Conservation (phyloP, 2,329 filamentous ascomycete genomes). For the Clarireedia homoeocarpa region DNA sequence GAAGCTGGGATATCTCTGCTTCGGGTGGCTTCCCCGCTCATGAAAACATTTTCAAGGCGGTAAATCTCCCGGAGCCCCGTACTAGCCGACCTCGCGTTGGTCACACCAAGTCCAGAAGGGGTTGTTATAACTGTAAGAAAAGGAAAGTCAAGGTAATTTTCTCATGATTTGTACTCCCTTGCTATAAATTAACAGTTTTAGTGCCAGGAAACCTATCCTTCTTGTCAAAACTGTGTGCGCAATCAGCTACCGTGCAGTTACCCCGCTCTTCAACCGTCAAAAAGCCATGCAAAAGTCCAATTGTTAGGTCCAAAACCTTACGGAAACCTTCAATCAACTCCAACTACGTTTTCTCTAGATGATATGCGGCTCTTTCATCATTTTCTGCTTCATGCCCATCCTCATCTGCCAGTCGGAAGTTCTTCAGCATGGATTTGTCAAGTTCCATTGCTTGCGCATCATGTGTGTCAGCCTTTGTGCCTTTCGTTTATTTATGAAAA, state of each 20-base stretch:
- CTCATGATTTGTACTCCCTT: background rate
- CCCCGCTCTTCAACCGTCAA: background rate
- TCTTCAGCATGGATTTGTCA: background rate
- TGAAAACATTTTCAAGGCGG: background rate
- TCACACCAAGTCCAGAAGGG: constrained; percentile 1
- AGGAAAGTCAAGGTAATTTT: background rate
- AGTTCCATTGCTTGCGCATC: background rate
- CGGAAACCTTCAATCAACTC: background rate
- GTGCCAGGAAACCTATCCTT: background rate
- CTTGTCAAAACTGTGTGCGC: background rate
- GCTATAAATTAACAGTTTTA: background rate
- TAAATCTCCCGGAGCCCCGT: background rate
- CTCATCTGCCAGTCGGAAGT: background rate
- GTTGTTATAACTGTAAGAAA: background rate
- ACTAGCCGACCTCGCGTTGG: background rate
- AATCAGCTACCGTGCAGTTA: background rate
- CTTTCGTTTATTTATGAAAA: background rate
- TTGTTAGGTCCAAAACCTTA: background rate
- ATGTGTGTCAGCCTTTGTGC: background rate
- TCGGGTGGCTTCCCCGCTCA: background rate
- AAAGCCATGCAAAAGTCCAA: background rate
- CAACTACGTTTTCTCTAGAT: background rate
- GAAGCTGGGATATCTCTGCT: too few relatives aligned
- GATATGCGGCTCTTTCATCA: constrained; percentile 1
- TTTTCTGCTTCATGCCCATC: background rate